Conservation (phyloP, 75 land plant species). For the Cupressus sempervirens region DNA sequence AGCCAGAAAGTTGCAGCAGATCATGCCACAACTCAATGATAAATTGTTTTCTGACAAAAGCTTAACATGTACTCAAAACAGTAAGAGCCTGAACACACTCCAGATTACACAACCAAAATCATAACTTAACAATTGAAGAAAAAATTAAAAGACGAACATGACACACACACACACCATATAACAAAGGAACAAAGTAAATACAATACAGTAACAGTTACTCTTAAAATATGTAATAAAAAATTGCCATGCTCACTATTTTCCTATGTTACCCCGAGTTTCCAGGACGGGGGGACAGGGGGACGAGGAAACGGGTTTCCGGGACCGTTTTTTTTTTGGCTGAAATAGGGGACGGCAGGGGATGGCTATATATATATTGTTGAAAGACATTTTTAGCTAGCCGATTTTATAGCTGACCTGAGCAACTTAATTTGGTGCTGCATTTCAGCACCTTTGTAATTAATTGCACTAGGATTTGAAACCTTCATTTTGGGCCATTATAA, state of each 20-base stretch:
- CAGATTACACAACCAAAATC: background rate
- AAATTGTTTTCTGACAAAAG: background rate
- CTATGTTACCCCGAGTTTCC: no score
- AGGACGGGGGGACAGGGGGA: no score
- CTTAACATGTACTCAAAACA: background rate
- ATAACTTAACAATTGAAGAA: background rate
- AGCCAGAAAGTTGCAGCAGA: constrained; percentile 1
- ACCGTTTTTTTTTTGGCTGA: no score
- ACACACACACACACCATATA: background rate
- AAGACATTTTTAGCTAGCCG: no score
- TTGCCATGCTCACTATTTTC: background rate
- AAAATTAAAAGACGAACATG: background rate
- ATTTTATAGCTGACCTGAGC: no score
- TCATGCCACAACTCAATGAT: background rate
- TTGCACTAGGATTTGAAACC: no score
- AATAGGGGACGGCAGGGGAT: no score
- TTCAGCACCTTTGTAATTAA: no score
- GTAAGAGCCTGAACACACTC: background rate
- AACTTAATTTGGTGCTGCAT: no score
- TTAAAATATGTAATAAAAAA: background rate
- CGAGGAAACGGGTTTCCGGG: no score
- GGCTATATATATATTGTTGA: no score
- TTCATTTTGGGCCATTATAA: no score
- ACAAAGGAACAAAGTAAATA: background rate
- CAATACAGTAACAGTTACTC: background rate